A percentile compares a stretch with the other conserved stretches of the same genome.
Evolutionary conservation across 1,284 basidiomycete species (phyloP).

Genomic region (Ganoderma lingzhi): DNA sequence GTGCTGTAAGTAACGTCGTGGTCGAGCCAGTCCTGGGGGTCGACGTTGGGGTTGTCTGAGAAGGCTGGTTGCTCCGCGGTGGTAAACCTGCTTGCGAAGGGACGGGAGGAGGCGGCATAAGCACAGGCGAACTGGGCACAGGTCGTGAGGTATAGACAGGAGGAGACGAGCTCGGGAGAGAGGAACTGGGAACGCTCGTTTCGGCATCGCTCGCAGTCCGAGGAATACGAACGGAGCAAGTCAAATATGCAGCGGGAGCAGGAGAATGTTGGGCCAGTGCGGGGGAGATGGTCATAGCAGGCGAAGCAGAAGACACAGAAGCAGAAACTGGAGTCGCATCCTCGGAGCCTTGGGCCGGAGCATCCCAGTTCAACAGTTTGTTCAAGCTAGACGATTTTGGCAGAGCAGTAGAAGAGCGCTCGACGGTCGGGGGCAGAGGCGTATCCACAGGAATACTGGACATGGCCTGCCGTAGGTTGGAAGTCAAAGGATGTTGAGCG

Average conservation of each 20-base stretch:
- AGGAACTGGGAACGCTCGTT: slow-evolving; percentile 21
- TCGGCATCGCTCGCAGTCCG: slow-evolving; percentile 22
- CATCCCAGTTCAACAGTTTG: background rate
- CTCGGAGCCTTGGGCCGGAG: background rate
- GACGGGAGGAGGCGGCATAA: slow-evolving; percentile 33
- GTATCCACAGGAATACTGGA: slow-evolving; percentile 12
- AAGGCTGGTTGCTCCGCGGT: slow-evolving; percentile 9
- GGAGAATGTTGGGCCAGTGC: slow-evolving; percentile 22
- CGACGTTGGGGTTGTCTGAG: slow-evolving; percentile 10
- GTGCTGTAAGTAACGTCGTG: background rate
- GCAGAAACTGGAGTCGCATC: background rate
- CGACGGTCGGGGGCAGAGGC: background rate
- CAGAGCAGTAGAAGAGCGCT: background rate
- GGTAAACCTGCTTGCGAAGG: slow-evolving; percentile 17
- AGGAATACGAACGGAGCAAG: background rate
- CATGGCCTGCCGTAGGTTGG: background rate
- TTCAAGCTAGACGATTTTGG: background rate
- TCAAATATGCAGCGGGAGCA: background rate
- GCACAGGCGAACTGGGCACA: slow-evolving; percentile 14
- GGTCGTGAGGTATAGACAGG: slow-evolving; percentile 2
- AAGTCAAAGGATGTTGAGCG: background rate
- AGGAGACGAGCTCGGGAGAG: slow-evolving; percentile 26
- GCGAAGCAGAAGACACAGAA: slow-evolving; percentile 26
- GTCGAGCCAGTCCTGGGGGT: background rate
- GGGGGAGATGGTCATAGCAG: slow-evolving; percentile 26